Base-by-base conservation (phyloP, 1,139 yeast species). In the Pichia sp. region DNA sequence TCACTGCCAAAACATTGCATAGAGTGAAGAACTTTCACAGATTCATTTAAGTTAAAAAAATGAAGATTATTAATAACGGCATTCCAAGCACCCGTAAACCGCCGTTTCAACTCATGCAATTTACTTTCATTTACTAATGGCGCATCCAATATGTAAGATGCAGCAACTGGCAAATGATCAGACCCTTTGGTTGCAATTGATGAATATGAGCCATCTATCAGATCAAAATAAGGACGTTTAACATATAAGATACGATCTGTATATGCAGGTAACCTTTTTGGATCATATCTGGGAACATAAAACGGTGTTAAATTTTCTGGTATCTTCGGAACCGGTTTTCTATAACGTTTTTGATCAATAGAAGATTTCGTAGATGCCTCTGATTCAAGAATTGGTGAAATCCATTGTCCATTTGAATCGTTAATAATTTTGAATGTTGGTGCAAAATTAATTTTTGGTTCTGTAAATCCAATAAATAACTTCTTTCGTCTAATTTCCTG, bases 111-210 rank as follows among this genome's bases (percentile, higher is more conserved):
- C 3, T 30, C 31, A n/a, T 49, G 51, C 9, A 57, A 31, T 13
- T 44, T 47, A 11, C 42, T 67, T 14, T 62, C 74, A 65, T 86
- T 77, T 30, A 83, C 73, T 18, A 81, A 62, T 31, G 74, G 72
- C 0, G 77, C 74, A 0, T 72, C 68, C 1, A 84, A 60, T 14
- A 68, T 70, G 60, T 80, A 81, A 11, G 75, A 71, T 0, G 84
- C 75, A 47, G 70, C 71, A 0, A 87, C 95, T 0, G 96, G 95
- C 49, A 84, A 72, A 67, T 88, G 96, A 63, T 88, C 96, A 0
- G 91, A 83, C 30, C 81, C 74, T 2, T 64, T 60, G 10, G 78
- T 60, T 7, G 71, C 70, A 31, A 70, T 70, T 10, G 69, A 70
- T 43, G 72, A 62, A 58, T 79, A 79, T 0, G 64, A 59, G 8